phyloP scores from a whole-genome alignment of 495 filamentous ascomycete genomes.

The Aspergillus olivimuriae region DNA sequence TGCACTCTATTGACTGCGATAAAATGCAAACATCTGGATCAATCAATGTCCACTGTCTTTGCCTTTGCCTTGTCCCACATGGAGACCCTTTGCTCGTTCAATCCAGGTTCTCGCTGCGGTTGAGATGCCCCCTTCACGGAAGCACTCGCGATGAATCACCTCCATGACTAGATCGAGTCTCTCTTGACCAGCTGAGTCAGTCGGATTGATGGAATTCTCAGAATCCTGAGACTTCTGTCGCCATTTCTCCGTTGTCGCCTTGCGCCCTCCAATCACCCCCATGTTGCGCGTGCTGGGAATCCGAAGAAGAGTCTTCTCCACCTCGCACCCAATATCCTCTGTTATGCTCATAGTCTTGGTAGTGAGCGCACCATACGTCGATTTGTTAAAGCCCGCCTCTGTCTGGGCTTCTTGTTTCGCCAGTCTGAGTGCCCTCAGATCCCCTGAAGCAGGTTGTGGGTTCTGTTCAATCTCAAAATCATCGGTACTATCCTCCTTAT shows the following conservation, averaged over 20 bases:
- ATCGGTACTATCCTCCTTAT: constrained; percentile 1
- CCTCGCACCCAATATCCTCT: constrained; percentile 61
- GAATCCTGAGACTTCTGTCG: constrained; percentile 3
- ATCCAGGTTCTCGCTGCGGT: constrained; percentile 37
- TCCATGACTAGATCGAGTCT: constrained; percentile 17
- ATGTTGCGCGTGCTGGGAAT: constrained; percentile 90
- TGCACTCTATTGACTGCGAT: no score
- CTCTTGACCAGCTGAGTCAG: no score
- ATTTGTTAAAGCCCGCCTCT: constrained; percentile 28
- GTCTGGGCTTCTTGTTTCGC: not conserved
- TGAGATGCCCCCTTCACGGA: constrained; percentile 29
- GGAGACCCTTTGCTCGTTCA: constrained; percentile 35
- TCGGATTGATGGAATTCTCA: no score
- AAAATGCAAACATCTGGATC: no score
- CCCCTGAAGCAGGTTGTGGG: constrained; percentile 17
- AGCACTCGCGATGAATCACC: constrained; percentile 38
- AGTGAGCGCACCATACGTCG: constrained; percentile 69
- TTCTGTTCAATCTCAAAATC: constrained; percentile 16
- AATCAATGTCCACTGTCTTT: constrained; percentile 8
- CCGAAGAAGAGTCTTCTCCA: constrained; percentile 72
- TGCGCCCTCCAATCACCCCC: constrained; percentile 60
- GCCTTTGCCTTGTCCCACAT: constrained; percentile 14
- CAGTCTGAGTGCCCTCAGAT: not conserved
- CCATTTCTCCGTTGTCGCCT: constrained; percentile 14
- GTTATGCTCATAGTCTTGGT: constrained; percentile 63